Evolutionary conservation across 345 rosid genomes (phyloP).

Genomic region (Leavenworthia alabamica): DNA sequence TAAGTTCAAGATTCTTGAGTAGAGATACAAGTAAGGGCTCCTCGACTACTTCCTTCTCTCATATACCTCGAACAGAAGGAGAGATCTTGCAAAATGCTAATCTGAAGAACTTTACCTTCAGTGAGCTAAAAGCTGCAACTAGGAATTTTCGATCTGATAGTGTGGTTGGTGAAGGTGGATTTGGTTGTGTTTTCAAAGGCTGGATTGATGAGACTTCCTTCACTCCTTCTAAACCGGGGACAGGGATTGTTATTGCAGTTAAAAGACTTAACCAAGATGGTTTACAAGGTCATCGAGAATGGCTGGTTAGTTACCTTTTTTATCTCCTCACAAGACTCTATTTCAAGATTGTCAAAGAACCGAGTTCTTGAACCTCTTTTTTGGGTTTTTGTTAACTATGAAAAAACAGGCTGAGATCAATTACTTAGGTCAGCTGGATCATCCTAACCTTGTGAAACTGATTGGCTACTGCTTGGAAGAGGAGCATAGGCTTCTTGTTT

Average conservation of each 20-base stretch:
- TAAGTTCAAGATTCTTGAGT: conserved; percentile 53
- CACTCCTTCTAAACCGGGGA: conserved; percentile 66
- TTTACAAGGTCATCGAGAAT: conserved; percentile 85
- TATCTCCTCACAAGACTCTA: not conserved
- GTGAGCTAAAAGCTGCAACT: conserved; percentile 64
- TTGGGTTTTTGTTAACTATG: not conserved
- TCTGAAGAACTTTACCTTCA: conserved; percentile 58
- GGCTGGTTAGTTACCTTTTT: conserved; percentile 63
- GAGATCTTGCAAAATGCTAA: conserved; percentile 78
- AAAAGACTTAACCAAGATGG: conserved; percentile 90
- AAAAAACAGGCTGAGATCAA: conserved; percentile 71
- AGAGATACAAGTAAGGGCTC: conserved; percentile 56
- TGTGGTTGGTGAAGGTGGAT: conserved; percentile 92
- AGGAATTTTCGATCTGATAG: conserved; percentile 88
- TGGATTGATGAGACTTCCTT: conserved; percentile 82
- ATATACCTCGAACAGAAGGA: conserved; percentile 75
- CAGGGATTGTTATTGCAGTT: conserved; percentile 75
- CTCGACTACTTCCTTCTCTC: conserved; percentile 49
- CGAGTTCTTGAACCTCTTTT: not conserved
- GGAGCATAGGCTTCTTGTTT: conserved; percentile 87
- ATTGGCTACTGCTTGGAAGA: conserved; percentile 91
- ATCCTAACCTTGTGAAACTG: conserved; percentile 89
- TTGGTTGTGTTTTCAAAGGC: conserved; percentile 95
- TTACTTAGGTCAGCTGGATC: conserved; percentile 73
- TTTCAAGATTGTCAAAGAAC: not conserved